Evolutionary conservation across 257 asterid genomes (phyloP).

Genomic region (Phtheirospermum japonicum): DNA sequence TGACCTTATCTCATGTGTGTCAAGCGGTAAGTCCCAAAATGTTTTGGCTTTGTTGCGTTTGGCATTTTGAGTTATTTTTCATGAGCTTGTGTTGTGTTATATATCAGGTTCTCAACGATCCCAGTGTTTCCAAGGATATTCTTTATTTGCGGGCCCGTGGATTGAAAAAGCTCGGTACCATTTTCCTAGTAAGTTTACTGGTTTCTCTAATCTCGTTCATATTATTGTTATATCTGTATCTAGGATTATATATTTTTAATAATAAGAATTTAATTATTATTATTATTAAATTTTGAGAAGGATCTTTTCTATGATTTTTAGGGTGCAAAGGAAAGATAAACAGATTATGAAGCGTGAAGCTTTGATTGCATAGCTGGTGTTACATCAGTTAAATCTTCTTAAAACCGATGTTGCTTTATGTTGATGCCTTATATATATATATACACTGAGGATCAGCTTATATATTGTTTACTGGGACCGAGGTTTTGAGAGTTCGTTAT

Average conservation of each 20-base stretch:
- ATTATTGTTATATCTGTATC: too few relatives aligned
- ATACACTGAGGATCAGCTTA: not conserved
- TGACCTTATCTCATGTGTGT: conserved; percentile 65
- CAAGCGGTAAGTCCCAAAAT: conserved; percentile 53
- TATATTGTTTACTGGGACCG: not conserved
- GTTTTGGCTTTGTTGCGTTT: not conserved
- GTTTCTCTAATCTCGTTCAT: not conserved
- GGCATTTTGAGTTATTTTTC: not conserved
- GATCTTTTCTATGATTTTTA: conserved; percentile 31
- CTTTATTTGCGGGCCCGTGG: conserved; percentile 67
- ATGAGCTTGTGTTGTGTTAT: not conserved
- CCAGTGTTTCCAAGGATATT: conserved; percentile 56
- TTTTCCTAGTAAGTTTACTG: conserved; percentile 55
- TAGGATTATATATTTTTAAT: too few relatives aligned
- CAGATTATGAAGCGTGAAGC: conserved; percentile 38
- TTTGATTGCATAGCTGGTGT: conserved; percentile 22
- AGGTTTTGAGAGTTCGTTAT: conserved; percentile 10
- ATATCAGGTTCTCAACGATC: conserved; percentile 72
- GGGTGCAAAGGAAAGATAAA: conserved; percentile 50
- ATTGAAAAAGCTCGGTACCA: conserved; percentile 66
- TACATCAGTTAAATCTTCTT: conserved; percentile 23
- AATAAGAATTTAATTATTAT: not conserved
- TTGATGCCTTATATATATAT: conserved; percentile 1
- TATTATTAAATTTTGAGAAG: conserved; percentile 4
- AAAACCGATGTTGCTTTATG: not conserved